Evolutionary conservation across 495 filamentous ascomycete species (phyloP), one percentile per base, ranked within the genome.

Genomic region (Penicillium argentinense): DNA sequence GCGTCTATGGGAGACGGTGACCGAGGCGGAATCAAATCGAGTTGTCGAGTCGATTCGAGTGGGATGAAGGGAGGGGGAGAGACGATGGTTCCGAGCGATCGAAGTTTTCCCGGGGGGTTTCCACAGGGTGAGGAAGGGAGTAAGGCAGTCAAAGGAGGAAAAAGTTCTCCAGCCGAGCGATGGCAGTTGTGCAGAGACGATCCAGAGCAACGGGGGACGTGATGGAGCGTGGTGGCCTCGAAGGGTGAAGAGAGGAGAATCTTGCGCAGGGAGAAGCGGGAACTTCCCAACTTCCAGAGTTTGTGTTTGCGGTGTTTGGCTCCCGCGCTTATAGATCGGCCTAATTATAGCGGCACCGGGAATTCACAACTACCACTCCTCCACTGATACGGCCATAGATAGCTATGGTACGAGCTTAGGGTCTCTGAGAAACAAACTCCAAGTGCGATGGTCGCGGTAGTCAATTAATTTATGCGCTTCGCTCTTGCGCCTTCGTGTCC

Each of bases 221-320:
- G 47, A 46, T 52, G 54, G 36, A 42, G 29, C 29, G 39, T 25
- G 42, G 27, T 33, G 46, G 42, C 39, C 43, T 45, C 24, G 37
- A 51, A 29, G 47, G 42, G 45, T 46, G 53, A 28, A 48, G 55
- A 59, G 53, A 50, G 39, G 57, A 62, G 55, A 59, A 56, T 54
- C 49, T 59, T 59, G 56, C 50, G 42, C 42, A 54, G 50, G 52
- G 45, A 50, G 50, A 49, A 59, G 56, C 56, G 55, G 59, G 56
- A 59, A 59, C 46, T 53, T 55, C 42, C 49, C n/a, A n/a, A n/a
- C n/a, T n/a, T n/a, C n/a, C 24, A 36, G 24, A 39, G 49, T 54
- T 57, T 52, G 59, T 62, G 59, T 62, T 62, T 59, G 56, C 46
- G 40, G 38, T 62, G 59, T 59, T 62, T 59, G 59, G 45, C 41